Conservation (phyloP, 371 early-diverging fungal genomes). For the Mortierella sp. region DNA sequence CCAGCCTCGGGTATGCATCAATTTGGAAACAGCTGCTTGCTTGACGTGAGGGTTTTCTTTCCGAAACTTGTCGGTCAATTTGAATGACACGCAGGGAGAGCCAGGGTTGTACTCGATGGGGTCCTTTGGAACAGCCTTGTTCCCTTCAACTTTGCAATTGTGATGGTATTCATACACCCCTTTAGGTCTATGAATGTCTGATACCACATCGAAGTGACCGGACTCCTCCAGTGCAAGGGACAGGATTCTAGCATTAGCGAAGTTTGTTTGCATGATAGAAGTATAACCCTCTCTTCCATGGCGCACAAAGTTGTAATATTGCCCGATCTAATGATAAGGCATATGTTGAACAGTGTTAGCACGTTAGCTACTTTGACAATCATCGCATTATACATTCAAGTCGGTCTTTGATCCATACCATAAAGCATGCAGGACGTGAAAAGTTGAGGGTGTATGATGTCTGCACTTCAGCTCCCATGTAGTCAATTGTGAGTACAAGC, state of each 20-base stretch:
- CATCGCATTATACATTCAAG: too few relatives aligned
- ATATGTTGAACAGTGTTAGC: too few relatives aligned
- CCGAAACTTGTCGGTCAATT: slow-evolving; percentile 63
- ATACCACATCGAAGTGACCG: slow-evolving; percentile 69
- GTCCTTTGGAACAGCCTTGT: not conserved
- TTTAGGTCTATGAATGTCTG: slow-evolving; percentile 68
- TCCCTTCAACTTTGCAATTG: too few relatives aligned
- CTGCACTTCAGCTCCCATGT: slow-evolving; percentile 71
- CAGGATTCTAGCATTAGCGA: slow-evolving; percentile 67
- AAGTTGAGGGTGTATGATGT: slow-evolving; percentile 77
- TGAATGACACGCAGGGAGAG: not conserved
- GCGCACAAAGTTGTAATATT: slow-evolving; percentile 83
- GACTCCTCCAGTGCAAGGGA: slow-evolving; percentile 65
- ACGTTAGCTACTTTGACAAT: too few relatives aligned
- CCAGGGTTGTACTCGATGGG: not conserved
- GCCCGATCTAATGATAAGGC: slow-evolving; percentile 62
- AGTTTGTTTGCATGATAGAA: slow-evolving; percentile 64
- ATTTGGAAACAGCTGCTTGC: slow-evolving; percentile 59
- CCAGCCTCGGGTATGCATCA: too few relatives aligned
- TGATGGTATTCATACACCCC: slow-evolving; percentile 58
- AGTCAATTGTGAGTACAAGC: slow-evolving; percentile 76
- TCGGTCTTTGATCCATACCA: slow-evolving; percentile 33
- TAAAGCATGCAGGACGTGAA: slow-evolving; percentile 74
- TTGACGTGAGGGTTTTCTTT: slow-evolving; percentile 54
- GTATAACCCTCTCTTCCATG: slow-evolving; percentile 75